These are phyloP conservation scores for Starmerella stigmatis DNA, from an alignment of 805 yeast genomes.

Conservation along the genomic window DNA sequence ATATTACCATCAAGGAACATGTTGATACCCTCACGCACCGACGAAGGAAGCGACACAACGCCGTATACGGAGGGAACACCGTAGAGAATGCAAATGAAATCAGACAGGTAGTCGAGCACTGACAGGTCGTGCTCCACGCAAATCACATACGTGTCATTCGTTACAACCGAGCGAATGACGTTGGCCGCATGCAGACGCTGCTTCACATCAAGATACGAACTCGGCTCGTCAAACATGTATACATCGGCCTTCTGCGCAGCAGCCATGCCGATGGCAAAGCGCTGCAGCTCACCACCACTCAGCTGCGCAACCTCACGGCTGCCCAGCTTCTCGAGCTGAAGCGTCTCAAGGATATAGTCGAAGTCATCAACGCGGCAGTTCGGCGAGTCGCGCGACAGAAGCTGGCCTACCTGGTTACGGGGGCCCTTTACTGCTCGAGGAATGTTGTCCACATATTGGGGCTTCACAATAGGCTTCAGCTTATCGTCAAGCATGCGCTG, in stretches of 20 bases:
- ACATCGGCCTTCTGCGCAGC: conserved; percentile 91
- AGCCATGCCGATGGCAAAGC: conserved; percentile 96
- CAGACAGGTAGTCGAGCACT: conserved; percentile 92
- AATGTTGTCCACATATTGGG: conserved; percentile 95
- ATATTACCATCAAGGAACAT: conserved; percentile 97
- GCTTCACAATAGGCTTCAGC: conserved; percentile 94
- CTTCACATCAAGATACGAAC: conserved; percentile 95
- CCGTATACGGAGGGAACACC: conserved; percentile 99
- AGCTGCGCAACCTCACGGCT: conserved; percentile 80
- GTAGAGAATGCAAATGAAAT: conserved; percentile 88
- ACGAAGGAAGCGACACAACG: conserved; percentile 91
- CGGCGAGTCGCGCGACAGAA: conserved; percentile 66
- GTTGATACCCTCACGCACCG: conserved; percentile 98
- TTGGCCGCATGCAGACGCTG: conserved; percentile 97
- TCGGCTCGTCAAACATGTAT: conserved; percentile 98
- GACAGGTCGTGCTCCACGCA: conserved; percentile 98
- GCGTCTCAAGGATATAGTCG: conserved; percentile 51
- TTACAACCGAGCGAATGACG: conserved; percentile 76
- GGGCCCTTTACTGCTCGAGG: conserved; percentile 95
- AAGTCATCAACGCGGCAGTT: conserved; percentile 46
- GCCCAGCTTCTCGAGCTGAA: conserved; percentile 68
- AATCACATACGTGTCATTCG: conserved; percentile 68
- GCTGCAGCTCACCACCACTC: conserved; percentile 97
- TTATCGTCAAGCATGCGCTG: conserved; percentile 88
- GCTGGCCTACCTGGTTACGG: conserved; percentile 66